A percentile compares a stretch with the other conserved stretches of the same genome.
These are phyloP conservation scores for Hymenoscyphus scutula DNA, from an alignment of 2,329 filamentous ascomycete species.

Conservation along the genomic window DNA sequence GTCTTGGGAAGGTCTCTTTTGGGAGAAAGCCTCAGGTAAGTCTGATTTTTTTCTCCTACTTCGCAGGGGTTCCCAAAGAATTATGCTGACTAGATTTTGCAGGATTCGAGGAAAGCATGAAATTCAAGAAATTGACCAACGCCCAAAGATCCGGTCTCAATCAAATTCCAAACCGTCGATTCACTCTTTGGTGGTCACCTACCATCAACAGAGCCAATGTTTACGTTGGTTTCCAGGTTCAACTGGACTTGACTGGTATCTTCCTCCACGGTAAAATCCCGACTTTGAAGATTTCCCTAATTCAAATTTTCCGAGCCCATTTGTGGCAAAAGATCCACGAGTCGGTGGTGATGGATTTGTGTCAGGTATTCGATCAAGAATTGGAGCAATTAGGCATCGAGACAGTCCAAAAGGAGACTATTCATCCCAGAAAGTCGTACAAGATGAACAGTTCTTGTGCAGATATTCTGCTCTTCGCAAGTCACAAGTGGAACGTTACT, in stretches of 20 bases:
- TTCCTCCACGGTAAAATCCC: constrained; percentile 99
- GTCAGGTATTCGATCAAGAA: constrained; percentile 97
- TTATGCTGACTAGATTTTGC: neutral
- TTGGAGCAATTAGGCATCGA: constrained; percentile 94
- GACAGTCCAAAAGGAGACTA: constrained; percentile 97
- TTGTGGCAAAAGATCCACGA: constrained; percentile 99
- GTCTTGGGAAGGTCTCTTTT: constrained; percentile 95
- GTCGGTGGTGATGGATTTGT: constrained; percentile 97
- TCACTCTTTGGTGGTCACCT: constrained; percentile 95
- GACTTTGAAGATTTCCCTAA: constrained; percentile 94
- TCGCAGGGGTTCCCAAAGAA: neutral
- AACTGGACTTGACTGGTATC: constrained; percentile 95
- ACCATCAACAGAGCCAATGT: constrained; percentile 79
- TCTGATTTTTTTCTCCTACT: neutral
- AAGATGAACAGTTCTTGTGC: constrained; percentile 99
- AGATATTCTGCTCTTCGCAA: constrained; percentile 93
- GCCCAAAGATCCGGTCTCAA: constrained; percentile 95
- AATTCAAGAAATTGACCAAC: constrained; percentile 98
- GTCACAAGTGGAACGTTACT: constrained; percentile 98
- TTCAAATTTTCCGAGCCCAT: constrained; percentile 99
- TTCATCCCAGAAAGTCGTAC: constrained; percentile 98
- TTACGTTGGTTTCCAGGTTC: constrained; percentile 98
- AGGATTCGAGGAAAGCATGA: constrained; percentile 65
- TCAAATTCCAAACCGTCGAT: constrained; percentile 97
- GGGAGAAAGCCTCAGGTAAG: constrained; percentile 61